A percentile compares a stretch with the other conserved stretches of the same genome.
Conservation (phyloP, 805 yeast species). For the Lipomyces sp. region DNA sequence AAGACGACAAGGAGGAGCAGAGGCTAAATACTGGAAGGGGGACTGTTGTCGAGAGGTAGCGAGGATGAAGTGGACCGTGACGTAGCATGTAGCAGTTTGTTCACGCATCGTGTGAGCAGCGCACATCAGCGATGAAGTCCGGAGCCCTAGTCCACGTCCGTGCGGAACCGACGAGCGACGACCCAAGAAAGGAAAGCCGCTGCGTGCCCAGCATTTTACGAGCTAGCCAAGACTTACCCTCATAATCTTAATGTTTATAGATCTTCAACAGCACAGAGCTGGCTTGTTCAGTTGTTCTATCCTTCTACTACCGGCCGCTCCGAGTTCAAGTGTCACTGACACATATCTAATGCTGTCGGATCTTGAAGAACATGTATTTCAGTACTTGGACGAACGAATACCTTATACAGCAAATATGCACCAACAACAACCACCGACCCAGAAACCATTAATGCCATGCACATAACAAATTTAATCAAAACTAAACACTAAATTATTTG, state of each 20-base stretch:
- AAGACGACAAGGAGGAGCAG: neutral
- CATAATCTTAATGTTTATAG: too few species aligned
- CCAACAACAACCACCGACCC: neutral
- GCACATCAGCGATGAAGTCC: neutral
- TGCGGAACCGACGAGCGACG: neutral
- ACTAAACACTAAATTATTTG: neutral
- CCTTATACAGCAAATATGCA: neutral
- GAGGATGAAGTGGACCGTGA: constrained; percentile 2
- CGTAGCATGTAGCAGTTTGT: constrained; percentile 1
- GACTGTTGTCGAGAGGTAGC: neutral
- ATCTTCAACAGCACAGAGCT: too few species aligned
- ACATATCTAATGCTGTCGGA: too few species aligned
- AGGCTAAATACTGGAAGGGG: neutral
- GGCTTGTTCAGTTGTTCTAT: too few species aligned
- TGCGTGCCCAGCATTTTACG: neutral
- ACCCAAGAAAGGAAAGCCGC: neutral
- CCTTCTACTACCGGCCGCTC: too few species aligned
- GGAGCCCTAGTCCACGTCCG: neutral
- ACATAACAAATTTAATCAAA: neutral
- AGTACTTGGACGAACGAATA: neutral
- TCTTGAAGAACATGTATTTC: too few species aligned
- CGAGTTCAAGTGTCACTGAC: too few species aligned
- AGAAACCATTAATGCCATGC: neutral
- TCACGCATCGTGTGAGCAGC: neutral
- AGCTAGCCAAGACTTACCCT: too few species aligned